Base-by-base conservation (phyloP, 139 green algal genomes). In the Closterium sp. region DNA sequence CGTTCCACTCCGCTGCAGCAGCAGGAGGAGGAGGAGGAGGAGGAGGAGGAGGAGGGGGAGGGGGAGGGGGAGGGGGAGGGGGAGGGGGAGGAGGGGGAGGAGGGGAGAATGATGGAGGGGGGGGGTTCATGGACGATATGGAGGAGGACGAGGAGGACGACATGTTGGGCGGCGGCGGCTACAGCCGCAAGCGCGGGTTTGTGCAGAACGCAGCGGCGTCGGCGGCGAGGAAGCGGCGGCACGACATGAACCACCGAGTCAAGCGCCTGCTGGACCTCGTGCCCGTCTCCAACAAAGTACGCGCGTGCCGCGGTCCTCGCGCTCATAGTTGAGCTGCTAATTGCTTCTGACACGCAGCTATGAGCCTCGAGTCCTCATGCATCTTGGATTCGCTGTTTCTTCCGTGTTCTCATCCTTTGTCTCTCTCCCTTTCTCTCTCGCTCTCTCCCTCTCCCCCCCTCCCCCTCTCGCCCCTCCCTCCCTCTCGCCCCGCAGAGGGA, bases 211-310 rank as follows among this genome's bases (percentile, higher is more conserved):
- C 83, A 10, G 83, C 83, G 28, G 83, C 83, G n/a, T 86, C 83
- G 0, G 83, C 83, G 21, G 83, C 83, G 30, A 86, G 83, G 83
- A 86, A 86, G 83, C n/a, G 83, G 30, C 83, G 83, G 83, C n/a
- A 33, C 83, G 83, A 86, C 30, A 34, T 86, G 83, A 86, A 86
- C 83, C 83, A 86, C 30, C 83, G 83, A 9, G 30, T 86, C 30
- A 86, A 86, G 83, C 30, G n/a, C 83, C 83, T 86, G 30, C n/a
- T 86, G 83, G n/a, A 86, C 83, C n/a, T 86, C 30, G 83, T 86
- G 83, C 83, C 83, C 8, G n/a, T 32, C n/a, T 34, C 83, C 83
- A 86, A 33, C 25, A 86, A 86, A 23, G 83, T 86, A 33, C 30
- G 64, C 64, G 64, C 64, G 64, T 83, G 64, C 64, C 12, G 64